Base-by-base conservation (phyloP, 1,139 yeast species). In the Waltiozyma sp. region DNA sequence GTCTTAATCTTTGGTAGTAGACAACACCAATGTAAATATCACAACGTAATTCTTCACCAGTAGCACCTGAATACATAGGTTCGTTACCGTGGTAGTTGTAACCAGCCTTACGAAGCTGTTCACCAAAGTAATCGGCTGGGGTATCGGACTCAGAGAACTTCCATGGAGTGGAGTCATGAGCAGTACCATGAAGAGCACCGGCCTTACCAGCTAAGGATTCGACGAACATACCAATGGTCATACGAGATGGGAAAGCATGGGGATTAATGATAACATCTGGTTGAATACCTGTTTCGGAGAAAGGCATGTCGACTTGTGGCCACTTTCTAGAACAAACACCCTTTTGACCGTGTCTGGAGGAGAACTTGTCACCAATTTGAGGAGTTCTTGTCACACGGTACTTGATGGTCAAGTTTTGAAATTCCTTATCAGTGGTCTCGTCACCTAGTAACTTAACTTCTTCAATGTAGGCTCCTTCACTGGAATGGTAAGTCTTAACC, bases 191-290 rank as follows among this genome's bases (percentile, higher is more conserved):
- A 59, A 93, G 69, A 11, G 96, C 96, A 63, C 98, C 98, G 6
- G 98, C 94, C 64, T 91, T 91, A 58, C 98, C 98, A 15, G 98
- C 98, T 49, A 91, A 69, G 45, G 95, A 83, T 66, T 91, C 99
- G 41, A 91, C 97, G 68, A 91, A 91, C 98, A 91, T 91, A 70
- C 98, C 99, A 65, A 91, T 91, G 21, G 99, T 91, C 99, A 91
- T 91, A 73, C 98, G 94, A 43, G 97, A 89, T 54, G 98, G 98
- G 89, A 91, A 91, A 53, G 97, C 98, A 63, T 91, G 98, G 4
- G 98, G 98, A 62, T 91, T 91, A 59, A 91, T 91, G 59, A 91
- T 91, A 53, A 91, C 86, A 67, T 91, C 98, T 1, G 98, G 98
- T 63, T 86, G 96, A 49, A 91, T 89, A 58, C 98, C 98, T 34